These are phyloP conservation scores for Articulospora tetracladia DNA, from an alignment of 495 filamentous ascomycete species.

Conservation along the genomic window DNA sequence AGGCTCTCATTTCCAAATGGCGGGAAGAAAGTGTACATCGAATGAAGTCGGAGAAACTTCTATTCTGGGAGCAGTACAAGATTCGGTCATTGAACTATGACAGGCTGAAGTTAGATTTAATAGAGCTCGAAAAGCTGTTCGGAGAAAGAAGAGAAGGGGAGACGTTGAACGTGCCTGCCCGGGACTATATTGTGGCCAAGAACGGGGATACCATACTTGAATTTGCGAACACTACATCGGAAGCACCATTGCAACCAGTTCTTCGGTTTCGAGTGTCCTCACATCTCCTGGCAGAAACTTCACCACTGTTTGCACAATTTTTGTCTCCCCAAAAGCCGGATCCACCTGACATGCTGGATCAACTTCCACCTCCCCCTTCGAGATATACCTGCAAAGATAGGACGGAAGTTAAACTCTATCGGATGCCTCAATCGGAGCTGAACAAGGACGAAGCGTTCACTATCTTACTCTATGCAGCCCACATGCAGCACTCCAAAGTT, in stretches of 20 bases:
- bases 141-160: not conserved
- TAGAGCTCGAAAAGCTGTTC: slow-evolving; percentile 15
- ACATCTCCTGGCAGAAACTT: slow-evolving; percentile 32
- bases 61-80: slow-evolving; percentile 26
- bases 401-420: slow-evolving; percentile 29
- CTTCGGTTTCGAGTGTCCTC: slow-evolving; percentile 37
- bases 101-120: slow-evolving; percentile 18
- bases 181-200: slow-evolving; percentile 19
- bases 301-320: slow-evolving; percentile 34
- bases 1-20: slow-evolving; percentile 27
- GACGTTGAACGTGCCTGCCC: slow-evolving; percentile 9
- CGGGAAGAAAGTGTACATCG: slow-evolving; percentile 30
- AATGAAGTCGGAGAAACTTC: slow-evolving; percentile 28
- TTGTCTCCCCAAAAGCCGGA: slow-evolving; percentile 19
- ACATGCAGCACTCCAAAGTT: slow-evolving; percentile 36
- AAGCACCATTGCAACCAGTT: slow-evolving; percentile 23
- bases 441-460: slow-evolving; percentile 30
- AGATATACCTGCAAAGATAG: slow-evolving; percentile 29
- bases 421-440: slow-evolving; percentile 37
- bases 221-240: slow-evolving; percentile 29
- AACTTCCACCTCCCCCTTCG: slow-evolving; percentile 30
- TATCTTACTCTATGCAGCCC: slow-evolving; percentile 37
- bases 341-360: slow-evolving; percentile 20
- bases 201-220: slow-evolving; percentile 35
- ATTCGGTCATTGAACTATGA: slow-evolving; percentile 22